Conservation (phyloP, 805 yeast genomes). For the Candida boidinii region DNA sequence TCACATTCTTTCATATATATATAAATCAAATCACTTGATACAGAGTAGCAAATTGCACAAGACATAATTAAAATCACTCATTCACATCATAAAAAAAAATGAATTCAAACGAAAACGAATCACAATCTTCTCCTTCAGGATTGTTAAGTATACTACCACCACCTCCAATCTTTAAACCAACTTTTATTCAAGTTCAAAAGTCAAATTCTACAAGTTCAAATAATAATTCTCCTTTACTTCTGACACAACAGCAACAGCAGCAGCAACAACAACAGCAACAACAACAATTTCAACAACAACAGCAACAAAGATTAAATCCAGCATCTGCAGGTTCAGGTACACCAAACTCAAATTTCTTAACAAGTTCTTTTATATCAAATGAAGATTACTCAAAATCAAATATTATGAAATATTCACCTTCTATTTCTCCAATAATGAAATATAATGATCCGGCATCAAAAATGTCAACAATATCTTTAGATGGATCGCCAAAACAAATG, state of each 20-base stretch:
- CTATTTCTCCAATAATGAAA: constrained; percentile 24
- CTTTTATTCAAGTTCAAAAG: constrained; percentile 35
- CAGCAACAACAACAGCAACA: no score
- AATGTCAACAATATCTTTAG: not conserved
- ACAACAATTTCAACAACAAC: no score
- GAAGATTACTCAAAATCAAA: constrained; percentile 16
- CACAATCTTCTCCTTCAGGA: no score
- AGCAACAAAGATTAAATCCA: no score
- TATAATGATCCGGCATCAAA: constrained; percentile 11
- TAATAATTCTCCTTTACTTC: not conserved
- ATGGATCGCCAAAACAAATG: no score
- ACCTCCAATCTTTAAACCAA: constrained; percentile 39
- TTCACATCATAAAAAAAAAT: no score
- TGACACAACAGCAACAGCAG: not conserved
- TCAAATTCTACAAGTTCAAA: constrained; percentile 1
- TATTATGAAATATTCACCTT: constrained; percentile 20
- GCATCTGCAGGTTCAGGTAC: not conserved
- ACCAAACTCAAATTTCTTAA: constrained; percentile 18
- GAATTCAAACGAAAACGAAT: not conserved
- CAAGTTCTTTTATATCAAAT: constrained; percentile 21
- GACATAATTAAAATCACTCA: no score
- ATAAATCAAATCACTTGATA: no score
- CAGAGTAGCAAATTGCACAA: no score
- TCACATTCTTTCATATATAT: no score
- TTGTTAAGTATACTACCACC: constrained; percentile 30